These are phyloP conservation scores for Salvia hispanica DNA, from an alignment of 257 asterid species.

Conservation along the genomic window DNA sequence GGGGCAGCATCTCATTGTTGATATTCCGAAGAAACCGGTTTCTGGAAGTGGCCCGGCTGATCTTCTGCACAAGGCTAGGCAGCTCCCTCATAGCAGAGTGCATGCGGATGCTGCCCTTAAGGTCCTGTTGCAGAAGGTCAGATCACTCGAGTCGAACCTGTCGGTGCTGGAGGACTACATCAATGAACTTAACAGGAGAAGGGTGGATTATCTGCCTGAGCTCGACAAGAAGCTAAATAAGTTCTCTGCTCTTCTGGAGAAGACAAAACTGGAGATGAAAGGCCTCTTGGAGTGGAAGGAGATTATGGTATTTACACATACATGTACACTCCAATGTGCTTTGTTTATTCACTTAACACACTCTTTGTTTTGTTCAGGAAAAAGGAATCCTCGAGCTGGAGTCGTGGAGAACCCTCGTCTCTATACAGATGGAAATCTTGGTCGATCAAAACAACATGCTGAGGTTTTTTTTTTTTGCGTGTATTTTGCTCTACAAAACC, in stretches of 20 bases:
- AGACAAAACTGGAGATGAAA: slow-evolving; percentile 71
- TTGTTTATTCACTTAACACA: slow-evolving; percentile 21
- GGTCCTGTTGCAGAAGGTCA: slow-evolving; percentile 84
- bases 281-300: slow-evolving; percentile 79
- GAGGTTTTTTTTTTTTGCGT: slow-evolving; percentile 56
- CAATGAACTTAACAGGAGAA: slow-evolving; percentile 71
- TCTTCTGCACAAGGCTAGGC: slow-evolving; percentile 50
- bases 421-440: slow-evolving; percentile 60
- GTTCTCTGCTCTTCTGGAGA: slow-evolving; percentile 61
- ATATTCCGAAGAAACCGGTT: slow-evolving; percentile 44
- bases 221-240: slow-evolving; percentile 67
- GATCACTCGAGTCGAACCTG: slow-evolving; percentile 77
- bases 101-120: slow-evolving; percentile 95
- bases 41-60: slow-evolving; percentile 43
- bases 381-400: slow-evolving; percentile 61
- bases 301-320: slow-evolving; percentile 47
- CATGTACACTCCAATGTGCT: slow-evolving; percentile 3
- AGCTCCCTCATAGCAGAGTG: slow-evolving; percentile 60
- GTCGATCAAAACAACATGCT: slow-evolving; percentile 64
- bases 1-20: slow-evolving; percentile 41
- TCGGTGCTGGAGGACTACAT: slow-evolving; percentile 86
- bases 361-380: slow-evolving; percentile 48
- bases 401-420: slow-evolving; percentile 64
- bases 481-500: not conserved
- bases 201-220: slow-evolving; percentile 72